Evolutionary conservation across 108 stramenopile genomes (phyloP).

Genomic region (Cyclotella sp.): DNA sequence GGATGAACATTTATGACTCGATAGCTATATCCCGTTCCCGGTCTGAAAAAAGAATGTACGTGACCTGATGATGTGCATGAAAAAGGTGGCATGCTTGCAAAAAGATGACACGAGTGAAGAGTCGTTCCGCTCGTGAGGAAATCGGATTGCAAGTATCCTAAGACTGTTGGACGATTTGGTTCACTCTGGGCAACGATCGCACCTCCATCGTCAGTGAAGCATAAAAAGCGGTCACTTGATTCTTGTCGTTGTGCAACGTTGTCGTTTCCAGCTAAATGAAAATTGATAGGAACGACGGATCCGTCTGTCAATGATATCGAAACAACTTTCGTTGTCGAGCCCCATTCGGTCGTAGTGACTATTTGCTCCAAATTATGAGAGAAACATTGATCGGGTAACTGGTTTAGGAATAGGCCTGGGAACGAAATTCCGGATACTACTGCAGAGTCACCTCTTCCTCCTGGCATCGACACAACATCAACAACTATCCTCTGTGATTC

Average conservation of each 20-base stretch:
- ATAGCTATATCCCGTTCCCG: slow-evolving; percentile 37
- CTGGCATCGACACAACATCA: slow-evolving; percentile 42
- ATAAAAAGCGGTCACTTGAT: slow-evolving; percentile 54
- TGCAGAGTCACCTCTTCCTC: slow-evolving; percentile 23
- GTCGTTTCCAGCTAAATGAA: slow-evolving; percentile 34
- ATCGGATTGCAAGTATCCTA: slow-evolving; percentile 49
- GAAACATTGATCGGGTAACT: slow-evolving; percentile 64
- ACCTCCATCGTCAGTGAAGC: slow-evolving; percentile 55
- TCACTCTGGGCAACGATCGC: slow-evolving; percentile 57
- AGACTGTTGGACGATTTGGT: slow-evolving; percentile 51
- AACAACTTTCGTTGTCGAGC: slow-evolving; percentile 56
- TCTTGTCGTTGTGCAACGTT: background rate
- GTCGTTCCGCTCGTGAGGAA: slow-evolving; percentile 12
- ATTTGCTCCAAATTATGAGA: slow-evolving; percentile 53
- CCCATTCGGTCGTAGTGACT: slow-evolving; percentile 66
- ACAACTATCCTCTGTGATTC: slow-evolving; percentile 38
- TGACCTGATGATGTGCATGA: slow-evolving; percentile 53
- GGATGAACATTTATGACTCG: slow-evolving; percentile 54
- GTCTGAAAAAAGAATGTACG: slow-evolving; percentile 7
- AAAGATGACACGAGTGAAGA: slow-evolving; percentile 15
- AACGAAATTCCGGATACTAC: slow-evolving; percentile 60
- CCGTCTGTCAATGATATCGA: slow-evolving; percentile 53
- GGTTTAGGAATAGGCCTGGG: slow-evolving; percentile 71
- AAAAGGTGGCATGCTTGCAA: slow-evolving; percentile 56
- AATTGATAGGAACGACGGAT: slow-evolving; percentile 48